A percentile compares a stretch with the other conserved stretches of the same genome.
phyloP scores from a whole-genome alignment of 2,329 filamentous ascomycete species.

The Cladosporium cucumerinum region DNA sequence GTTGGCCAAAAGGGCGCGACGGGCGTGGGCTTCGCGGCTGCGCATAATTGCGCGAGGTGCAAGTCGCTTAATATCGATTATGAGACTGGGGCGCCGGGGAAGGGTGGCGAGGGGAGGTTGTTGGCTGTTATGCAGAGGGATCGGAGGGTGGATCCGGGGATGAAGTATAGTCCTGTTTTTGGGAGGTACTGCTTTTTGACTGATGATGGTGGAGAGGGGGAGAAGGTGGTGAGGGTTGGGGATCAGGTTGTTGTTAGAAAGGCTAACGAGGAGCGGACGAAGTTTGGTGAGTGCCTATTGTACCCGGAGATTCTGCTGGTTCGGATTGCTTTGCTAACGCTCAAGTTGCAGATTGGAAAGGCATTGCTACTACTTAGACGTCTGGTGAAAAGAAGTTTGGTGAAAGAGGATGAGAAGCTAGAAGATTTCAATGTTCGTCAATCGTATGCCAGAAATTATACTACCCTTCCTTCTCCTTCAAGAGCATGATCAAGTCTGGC shows the following conservation, averaged over 20 bases:
- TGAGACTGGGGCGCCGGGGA: slow-evolving; percentile 40
- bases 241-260: slow-evolving; percentile 42
- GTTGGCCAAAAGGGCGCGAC: neutral
- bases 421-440: neutral
- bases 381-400: neutral
- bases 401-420: neutral
- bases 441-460: neutral
- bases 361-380: slow-evolving; percentile 21
- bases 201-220: neutral
- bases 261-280: slow-evolving; percentile 40
- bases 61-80: slow-evolving; percentile 49
- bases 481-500: neutral
- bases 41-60: slow-evolving; percentile 48
- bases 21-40: slow-evolving; percentile 10
- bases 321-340: neutral
- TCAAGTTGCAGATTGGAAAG: slow-evolving; percentile 25
- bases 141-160: slow-evolving; percentile 43
- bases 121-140: slow-evolving; percentile 46
- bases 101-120: slow-evolving; percentile 38
- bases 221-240: slow-evolving; percentile 37
- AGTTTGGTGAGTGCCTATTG: slow-evolving; percentile 39
- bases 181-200: slow-evolving; percentile 46
- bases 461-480: neutral
- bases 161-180: slow-evolving; percentile 48
- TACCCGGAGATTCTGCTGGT: neutral